A percentile compares a stretch with the other conserved stretches of the same genome.
phyloP scores from a whole-genome alignment of 306 rosid genomes.

The Quercus dentata region DNA sequence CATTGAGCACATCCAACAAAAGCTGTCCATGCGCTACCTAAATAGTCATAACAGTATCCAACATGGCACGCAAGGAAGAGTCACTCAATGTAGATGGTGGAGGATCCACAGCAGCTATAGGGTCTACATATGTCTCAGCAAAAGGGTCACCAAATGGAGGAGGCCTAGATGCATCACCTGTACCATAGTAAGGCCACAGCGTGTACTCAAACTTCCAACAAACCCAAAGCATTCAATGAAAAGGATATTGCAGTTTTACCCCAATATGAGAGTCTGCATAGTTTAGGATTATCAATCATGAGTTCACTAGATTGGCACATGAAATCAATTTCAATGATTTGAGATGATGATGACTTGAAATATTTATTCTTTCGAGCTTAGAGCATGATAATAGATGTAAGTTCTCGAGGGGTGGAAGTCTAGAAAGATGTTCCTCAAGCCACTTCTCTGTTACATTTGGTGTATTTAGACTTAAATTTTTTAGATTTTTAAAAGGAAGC shows the following conservation, averaged over 20 bases:
- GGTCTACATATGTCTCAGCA: too few species aligned
- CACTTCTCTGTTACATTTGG: conserved; percentile 13
- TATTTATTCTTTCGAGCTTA: conserved; percentile 23
- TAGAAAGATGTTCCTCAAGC: conserved; percentile 12
- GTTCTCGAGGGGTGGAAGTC: conserved; percentile 28
- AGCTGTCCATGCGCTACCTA: too few species aligned
- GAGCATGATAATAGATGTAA: neutral
- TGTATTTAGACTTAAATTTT: neutral
- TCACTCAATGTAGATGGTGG: too few species aligned
- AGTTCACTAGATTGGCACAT: conserved; percentile 10
- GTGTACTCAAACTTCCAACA: neutral
- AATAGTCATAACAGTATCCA: too few species aligned
- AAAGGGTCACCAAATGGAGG: too few species aligned
- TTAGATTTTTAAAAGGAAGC: conserved; percentile 13
- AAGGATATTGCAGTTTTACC: neutral
- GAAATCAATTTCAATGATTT: conserved; percentile 4
- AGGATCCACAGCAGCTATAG: too few species aligned
- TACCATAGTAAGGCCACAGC: too few species aligned
- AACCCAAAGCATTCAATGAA: conserved; percentile 3
- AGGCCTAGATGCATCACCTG: too few species aligned
- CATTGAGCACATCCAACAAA: too few species aligned
- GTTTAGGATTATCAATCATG: conserved; percentile 25
- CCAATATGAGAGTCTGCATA: neutral
- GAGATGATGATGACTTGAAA: conserved; percentile 21
- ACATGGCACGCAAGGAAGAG: too few species aligned